Evolutionary conservation across 768 basidiomycete genomes (phyloP).

Genomic region (Trametes cingulata): DNA sequence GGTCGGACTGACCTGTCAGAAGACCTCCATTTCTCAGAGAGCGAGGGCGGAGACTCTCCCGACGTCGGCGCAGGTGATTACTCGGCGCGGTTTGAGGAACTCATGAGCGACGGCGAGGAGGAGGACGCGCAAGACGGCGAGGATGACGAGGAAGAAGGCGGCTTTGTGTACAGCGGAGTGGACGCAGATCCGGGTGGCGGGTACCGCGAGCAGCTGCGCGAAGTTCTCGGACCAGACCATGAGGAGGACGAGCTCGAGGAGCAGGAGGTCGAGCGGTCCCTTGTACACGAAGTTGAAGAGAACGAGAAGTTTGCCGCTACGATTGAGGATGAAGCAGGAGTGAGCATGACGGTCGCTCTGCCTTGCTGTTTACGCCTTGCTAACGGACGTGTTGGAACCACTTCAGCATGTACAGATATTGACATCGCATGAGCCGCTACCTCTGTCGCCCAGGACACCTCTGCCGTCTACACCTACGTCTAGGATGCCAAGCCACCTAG

Average conservation of each 20-base stretch:
- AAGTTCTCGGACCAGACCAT: constrained; percentile 69
- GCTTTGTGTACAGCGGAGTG: constrained; percentile 72
- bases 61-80: constrained; percentile 55
- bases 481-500: constrained; percentile 4
- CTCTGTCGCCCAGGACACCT: constrained; percentile 18
- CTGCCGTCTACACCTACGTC: constrained; percentile 2
- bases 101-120: constrained; percentile 47
- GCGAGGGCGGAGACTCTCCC: constrained; percentile 45
- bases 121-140: constrained; percentile 34
- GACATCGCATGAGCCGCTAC: constrained; percentile 32
- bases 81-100: constrained; percentile 67
- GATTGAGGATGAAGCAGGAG: constrained; percentile 33
- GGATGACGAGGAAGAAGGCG: constrained; percentile 57
- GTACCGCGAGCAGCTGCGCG: constrained; percentile 69
- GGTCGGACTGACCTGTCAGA: not conserved
- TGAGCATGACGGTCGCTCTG: constrained; percentile 31
- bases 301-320: constrained; percentile 33
- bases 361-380: constrained; percentile 25
- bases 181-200: constrained; percentile 53
- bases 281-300: constrained; percentile 42
- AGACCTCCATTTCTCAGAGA: constrained; percentile 38
- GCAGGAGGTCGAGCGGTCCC: constrained; percentile 47
- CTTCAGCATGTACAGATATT: constrained; percentile 38
- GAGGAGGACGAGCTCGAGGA: constrained; percentile 49
- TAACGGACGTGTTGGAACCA: constrained; percentile 29